Evolutionary conservation across 2,329 filamentous ascomycete species (phyloP).

Genomic region (Ciborinia camelliae): DNA sequence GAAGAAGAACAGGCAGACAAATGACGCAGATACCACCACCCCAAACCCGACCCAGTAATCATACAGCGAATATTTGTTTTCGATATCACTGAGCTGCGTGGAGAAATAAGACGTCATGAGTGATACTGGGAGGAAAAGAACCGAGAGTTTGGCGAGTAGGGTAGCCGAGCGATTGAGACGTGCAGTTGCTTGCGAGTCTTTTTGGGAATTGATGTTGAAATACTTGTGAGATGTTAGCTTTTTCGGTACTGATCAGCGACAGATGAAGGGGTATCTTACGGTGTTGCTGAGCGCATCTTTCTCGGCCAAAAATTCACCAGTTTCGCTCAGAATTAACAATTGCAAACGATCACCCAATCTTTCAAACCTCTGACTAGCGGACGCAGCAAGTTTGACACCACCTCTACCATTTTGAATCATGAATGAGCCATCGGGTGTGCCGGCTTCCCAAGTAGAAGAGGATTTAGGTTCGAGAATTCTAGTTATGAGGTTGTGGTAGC

Average conservation of each 20-base stretch:
- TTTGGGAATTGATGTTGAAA: slow-evolving; percentile 74
- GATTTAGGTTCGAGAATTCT: slow-evolving; percentile 46
- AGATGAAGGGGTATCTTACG: slow-evolving; percentile 40
- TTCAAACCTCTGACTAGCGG: slow-evolving; percentile 56
- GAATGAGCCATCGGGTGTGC: slow-evolving; percentile 21
- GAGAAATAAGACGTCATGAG: slow-evolving; percentile 75
- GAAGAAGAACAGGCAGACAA: slow-evolving; percentile 56
- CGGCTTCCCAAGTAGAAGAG: slow-evolving; percentile 41
- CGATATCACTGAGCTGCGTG: slow-evolving; percentile 57
- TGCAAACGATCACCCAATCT: slow-evolving; percentile 56
- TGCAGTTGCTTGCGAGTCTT: slow-evolving; percentile 69
- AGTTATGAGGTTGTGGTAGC: slow-evolving; percentile 57
- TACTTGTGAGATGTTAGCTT: slow-evolving; percentile 49
- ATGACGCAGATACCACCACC: slow-evolving; percentile 57
- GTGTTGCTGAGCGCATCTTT: slow-evolving; percentile 68
- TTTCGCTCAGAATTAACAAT: slow-evolving; percentile 59
- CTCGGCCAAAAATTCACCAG: slow-evolving; percentile 62
- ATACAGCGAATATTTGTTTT: slow-evolving; percentile 53
- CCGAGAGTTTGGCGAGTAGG: slow-evolving; percentile 69
- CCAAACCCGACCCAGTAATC: slow-evolving; percentile 69
- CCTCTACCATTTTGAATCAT: not conserved
- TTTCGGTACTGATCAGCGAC: not conserved
- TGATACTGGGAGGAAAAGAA: slow-evolving; percentile 71
- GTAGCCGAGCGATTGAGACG: slow-evolving; percentile 69
- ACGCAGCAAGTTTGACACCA: slow-evolving; percentile 40